phyloP scores from a whole-genome alignment of 176 grass and related monocot species.

The Oryza meyeriana region DNA sequence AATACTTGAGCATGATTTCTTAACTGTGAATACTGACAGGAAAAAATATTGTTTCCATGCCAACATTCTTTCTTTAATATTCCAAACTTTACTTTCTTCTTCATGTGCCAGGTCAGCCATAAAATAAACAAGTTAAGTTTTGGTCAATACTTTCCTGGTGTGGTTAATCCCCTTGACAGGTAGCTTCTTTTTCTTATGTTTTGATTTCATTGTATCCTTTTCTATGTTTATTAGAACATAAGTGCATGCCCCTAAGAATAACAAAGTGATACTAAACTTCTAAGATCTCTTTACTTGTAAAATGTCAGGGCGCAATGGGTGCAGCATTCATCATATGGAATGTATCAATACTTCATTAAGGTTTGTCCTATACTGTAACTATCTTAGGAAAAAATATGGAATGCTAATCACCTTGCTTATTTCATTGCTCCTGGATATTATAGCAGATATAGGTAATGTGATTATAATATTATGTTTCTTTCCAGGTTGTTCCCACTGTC shows the following conservation, averaged over 20 bases:
- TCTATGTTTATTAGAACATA: neutral
- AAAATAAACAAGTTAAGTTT: slow-evolving; percentile 87
- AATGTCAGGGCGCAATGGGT: slow-evolving; percentile 70
- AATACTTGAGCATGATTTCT: slow-evolving; percentile 34
- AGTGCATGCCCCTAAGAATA: neutral
- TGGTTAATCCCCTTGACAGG: slow-evolving; percentile 91
- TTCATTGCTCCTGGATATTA: slow-evolving; percentile 14
- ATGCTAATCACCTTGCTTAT: slow-evolving; percentile 2
- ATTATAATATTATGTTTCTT: slow-evolving; percentile 14
- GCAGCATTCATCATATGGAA: slow-evolving; percentile 80
- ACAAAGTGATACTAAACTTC: neutral
- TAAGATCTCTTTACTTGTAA: slow-evolving; percentile 30
- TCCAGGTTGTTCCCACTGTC: slow-evolving; percentile 89
- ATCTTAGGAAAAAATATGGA: neutral
- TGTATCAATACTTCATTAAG: slow-evolving; percentile 99
- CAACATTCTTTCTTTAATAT: slow-evolving; percentile 1
- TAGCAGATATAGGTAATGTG: neutral
- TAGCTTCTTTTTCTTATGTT: slow-evolving; percentile 47
- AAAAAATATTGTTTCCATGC: neutral
- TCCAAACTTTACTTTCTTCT: slow-evolving; percentile 9
- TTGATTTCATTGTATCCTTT: slow-evolving; percentile 18
- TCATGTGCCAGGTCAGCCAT: slow-evolving; percentile 78
- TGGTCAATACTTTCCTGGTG: slow-evolving; percentile 90
- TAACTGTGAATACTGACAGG: neutral
- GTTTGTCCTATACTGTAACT: slow-evolving; percentile 39